Evolutionary conservation across 345 rosid species (phyloP).

Genomic region (Syzygium jambos): DNA sequence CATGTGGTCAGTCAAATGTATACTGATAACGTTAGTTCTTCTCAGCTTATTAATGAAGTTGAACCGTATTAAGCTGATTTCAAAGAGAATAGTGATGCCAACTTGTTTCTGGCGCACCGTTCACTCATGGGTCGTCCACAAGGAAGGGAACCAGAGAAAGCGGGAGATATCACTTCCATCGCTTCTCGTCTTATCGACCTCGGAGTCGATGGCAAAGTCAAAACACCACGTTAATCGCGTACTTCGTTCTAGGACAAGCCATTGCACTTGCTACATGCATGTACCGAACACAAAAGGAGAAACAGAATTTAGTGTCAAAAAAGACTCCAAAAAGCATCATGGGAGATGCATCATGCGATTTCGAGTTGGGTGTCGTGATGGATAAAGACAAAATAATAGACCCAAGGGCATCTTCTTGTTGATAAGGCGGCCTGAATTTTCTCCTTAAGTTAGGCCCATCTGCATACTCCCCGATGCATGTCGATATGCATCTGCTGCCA

Average conservation of each 20-base stretch:
- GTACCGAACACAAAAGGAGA: background rate
- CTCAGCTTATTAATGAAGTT: background rate
- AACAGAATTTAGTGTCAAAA: background rate
- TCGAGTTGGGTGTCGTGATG: background rate
- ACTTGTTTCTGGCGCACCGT: background rate
- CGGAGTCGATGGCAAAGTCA: background rate
- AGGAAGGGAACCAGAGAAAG: background rate
- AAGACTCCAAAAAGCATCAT: background rate
- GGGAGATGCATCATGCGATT: background rate
- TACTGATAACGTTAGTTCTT: background rate
- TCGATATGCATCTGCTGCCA: background rate
- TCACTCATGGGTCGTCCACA: background rate
- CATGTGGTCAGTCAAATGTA: background rate
- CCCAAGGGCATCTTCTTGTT: background rate
- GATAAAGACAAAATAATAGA: background rate
- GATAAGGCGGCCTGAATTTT: background rate
- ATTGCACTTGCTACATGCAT: background rate
- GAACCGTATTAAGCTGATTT: background rate
- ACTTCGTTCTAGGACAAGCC: background rate
- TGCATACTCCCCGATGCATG: background rate
- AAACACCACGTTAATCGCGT: background rate
- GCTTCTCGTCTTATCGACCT: background rate
- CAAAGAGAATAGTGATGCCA: background rate
- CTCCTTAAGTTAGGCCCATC: background rate
- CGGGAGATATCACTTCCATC: background rate